Conservation (phyloP, 805 yeast species). For the Tetrapisispora arboricola region DNA sequence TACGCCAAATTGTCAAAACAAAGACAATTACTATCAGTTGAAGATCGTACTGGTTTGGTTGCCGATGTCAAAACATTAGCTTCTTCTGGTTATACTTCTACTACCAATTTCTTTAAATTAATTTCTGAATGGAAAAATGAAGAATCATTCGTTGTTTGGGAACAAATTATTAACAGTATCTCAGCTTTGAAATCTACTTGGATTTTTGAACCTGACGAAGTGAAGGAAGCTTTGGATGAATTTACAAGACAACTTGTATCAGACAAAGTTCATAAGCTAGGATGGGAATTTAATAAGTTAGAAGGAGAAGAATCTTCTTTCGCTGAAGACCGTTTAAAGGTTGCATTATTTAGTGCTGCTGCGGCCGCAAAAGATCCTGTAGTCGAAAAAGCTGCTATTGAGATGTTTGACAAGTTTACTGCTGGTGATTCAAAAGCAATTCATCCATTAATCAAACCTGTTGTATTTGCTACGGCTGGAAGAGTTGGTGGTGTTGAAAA, state of each 20-base stretch:
- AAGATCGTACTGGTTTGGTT: constrained; percentile 69
- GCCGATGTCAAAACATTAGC: constrained; percentile 72
- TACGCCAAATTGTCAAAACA: constrained; percentile 57
- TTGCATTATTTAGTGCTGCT: constrained; percentile 52
- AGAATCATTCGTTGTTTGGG: constrained; percentile 59
- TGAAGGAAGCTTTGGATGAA: constrained; percentile 38
- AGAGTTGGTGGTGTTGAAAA: constrained; percentile 50
- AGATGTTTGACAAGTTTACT: constrained; percentile 43
- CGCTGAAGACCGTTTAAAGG: constrained; percentile 56
- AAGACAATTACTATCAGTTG: constrained; percentile 51
- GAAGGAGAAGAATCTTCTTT: constrained; percentile 35
- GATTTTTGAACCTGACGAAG: constrained; percentile 41
- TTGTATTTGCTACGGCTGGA: constrained; percentile 60
- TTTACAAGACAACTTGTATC: constrained; percentile 27
- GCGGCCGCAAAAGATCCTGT: constrained; percentile 40
- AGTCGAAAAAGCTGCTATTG: constrained; percentile 38
- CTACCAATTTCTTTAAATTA: constrained; percentile 50
- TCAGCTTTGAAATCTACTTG: constrained; percentile 42
- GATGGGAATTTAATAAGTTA: constrained; percentile 45
- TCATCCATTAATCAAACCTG: constrained; percentile 61
- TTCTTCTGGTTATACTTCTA: constrained; percentile 56
- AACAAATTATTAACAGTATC: constrained; percentile 42
- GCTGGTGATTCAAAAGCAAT: constrained; percentile 59
- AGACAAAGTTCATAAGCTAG: constrained; percentile 44
- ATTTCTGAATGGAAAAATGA: constrained; percentile 52